A percentile compares a stretch with the other conserved stretches of the same genome.
These are phyloP conservation scores for Zarea fungicola DNA, from an alignment of 2,329 filamentous ascomycete genomes.

Conservation along the genomic window DNA sequence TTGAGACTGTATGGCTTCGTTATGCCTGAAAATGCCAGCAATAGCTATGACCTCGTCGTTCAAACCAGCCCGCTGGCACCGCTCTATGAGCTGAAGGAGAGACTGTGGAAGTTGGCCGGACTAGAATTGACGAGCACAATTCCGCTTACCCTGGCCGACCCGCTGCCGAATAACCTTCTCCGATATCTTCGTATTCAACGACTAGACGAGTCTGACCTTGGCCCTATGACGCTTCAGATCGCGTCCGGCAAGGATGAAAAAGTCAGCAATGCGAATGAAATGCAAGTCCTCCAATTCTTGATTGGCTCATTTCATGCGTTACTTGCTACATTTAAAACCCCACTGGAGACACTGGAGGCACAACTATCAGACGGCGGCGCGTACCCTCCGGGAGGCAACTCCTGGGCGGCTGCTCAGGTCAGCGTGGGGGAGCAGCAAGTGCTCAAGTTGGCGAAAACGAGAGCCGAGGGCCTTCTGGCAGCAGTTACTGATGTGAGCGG, in stretches of 20 bases:
- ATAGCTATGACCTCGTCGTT: conserved; percentile 33
- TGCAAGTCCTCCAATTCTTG: conserved; percentile 26
- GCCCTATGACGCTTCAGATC: conserved; percentile 20
- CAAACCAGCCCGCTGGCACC: conserved; percentile 28
- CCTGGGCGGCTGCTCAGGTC: conserved; percentile 30
- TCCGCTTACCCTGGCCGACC: conserved; percentile 28
- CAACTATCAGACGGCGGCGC: conserved; percentile 25
- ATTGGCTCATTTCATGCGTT: conserved; percentile 26
- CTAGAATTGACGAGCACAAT: conserved; percentile 27
- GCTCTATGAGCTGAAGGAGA: conserved; percentile 29
- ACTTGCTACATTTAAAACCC: conserved; percentile 26
- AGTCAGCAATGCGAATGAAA: conserved; percentile 28
- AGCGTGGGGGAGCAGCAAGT: conserved; percentile 25
- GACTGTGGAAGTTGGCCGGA: conserved; percentile 28
- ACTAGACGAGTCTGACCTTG: conserved; percentile 24
- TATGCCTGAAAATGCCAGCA: conserved; percentile 29
- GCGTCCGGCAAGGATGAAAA: conserved; percentile 21
- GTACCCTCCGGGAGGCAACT: conserved; percentile 27
- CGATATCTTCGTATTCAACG: conserved; percentile 32
- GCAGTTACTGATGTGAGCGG: background rate
- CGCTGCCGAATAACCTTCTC: conserved; percentile 28
- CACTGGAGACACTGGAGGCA: conserved; percentile 26
- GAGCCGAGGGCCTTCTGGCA: conserved; percentile 25
- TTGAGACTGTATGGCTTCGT: conserved; percentile 34
- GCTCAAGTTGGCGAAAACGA: conserved; percentile 27